A percentile compares a stretch with the other conserved stretches of the same genome.
Evolutionary conservation across 441 rosid species (phyloP).

Genomic region (Mallotus repandus): DNA sequence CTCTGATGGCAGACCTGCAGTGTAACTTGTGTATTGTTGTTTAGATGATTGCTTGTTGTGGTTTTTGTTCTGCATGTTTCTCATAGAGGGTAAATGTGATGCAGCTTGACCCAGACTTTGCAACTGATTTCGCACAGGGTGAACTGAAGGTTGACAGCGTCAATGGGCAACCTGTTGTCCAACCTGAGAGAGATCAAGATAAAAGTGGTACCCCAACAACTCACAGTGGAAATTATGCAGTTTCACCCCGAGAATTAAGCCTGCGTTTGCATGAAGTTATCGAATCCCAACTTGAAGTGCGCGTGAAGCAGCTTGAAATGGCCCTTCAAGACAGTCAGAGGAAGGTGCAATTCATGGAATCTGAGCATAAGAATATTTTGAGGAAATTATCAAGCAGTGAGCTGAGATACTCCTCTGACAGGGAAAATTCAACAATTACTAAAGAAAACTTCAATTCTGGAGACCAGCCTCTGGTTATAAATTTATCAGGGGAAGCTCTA

Average conservation of each 20-base stretch:
- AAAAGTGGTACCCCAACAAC: slow-evolving; percentile 54
- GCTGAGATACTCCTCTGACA: slow-evolving; percentile 33
- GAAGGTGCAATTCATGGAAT: slow-evolving; percentile 55
- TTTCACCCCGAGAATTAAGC: slow-evolving; percentile 75
- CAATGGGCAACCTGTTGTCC: slow-evolving; percentile 26
- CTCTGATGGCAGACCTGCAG: background rate
- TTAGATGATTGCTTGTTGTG: background rate
- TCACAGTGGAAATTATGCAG: slow-evolving; percentile 55
- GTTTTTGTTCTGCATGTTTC: background rate
- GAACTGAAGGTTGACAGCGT: slow-evolving; percentile 48
- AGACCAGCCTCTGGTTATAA: slow-evolving; percentile 61
- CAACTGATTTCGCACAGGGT: slow-evolving; percentile 61
- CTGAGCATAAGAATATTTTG: slow-evolving; percentile 34
- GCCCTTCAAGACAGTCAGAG: slow-evolving; percentile 71
- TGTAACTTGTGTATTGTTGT: background rate
- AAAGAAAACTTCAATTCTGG: slow-evolving; percentile 30
- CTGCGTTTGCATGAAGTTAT: slow-evolving; percentile 74
- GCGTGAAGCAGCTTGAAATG: slow-evolving; percentile 62
- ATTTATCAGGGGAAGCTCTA: slow-evolving; percentile 71
- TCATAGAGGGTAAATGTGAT: slow-evolving; percentile 16
- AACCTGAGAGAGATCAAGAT: slow-evolving; percentile 45
- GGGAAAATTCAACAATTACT: slow-evolving; percentile 31
- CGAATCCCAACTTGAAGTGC: slow-evolving; percentile 63
- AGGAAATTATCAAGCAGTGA: slow-evolving; percentile 34
- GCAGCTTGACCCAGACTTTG: slow-evolving; percentile 67